Evolutionary conservation across 2,329 filamentous ascomycete species (phyloP).

Genomic region (Teratosphaeria destructans): DNA sequence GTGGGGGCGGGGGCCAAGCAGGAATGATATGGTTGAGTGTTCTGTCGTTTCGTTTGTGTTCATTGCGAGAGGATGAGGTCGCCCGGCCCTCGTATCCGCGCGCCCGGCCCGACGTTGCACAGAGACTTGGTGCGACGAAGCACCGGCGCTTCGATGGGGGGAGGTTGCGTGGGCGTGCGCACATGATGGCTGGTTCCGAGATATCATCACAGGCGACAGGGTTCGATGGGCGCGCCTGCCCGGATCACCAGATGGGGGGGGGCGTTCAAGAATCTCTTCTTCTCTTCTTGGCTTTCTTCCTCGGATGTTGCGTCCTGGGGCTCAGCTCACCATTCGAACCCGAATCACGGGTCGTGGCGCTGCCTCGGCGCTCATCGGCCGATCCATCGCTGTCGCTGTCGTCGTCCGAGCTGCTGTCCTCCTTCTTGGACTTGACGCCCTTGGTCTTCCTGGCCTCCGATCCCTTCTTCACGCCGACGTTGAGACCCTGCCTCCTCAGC

Average conservation of each 20-base stretch:
- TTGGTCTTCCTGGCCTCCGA: conserved; percentile 47
- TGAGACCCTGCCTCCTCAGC: conserved; percentile 68
- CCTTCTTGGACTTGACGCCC: conserved; percentile 24
- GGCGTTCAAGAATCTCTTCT: not conserved
- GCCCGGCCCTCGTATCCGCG: not conserved
- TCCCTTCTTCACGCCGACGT: conserved; percentile 79
- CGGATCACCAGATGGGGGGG: not conserved
- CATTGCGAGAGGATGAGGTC: not conserved
- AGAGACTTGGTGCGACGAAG: not conserved
- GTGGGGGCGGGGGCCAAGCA: not conserved
- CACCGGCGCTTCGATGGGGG: not conserved
- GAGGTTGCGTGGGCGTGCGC: not conserved
- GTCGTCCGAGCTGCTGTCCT: conserved; percentile 43
- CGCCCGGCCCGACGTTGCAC: not conserved
- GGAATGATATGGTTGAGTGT: not conserved
- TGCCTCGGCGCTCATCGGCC: conserved; percentile 4
- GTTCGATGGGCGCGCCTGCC: not conserved
- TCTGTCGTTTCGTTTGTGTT: not conserved
- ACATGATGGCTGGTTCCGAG: not conserved
- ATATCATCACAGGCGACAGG: not conserved
- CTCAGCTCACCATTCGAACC: conserved; percentile 3
- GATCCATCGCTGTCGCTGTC: conserved; percentile 58
- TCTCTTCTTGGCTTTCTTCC: conserved; percentile 8
- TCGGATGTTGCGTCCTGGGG: conserved; percentile 2
- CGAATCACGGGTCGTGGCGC: not conserved